These are phyloP conservation scores for Zychaea mexicana DNA, from an alignment of 371 early-diverging fungal species.

Conservation along the genomic window DNA sequence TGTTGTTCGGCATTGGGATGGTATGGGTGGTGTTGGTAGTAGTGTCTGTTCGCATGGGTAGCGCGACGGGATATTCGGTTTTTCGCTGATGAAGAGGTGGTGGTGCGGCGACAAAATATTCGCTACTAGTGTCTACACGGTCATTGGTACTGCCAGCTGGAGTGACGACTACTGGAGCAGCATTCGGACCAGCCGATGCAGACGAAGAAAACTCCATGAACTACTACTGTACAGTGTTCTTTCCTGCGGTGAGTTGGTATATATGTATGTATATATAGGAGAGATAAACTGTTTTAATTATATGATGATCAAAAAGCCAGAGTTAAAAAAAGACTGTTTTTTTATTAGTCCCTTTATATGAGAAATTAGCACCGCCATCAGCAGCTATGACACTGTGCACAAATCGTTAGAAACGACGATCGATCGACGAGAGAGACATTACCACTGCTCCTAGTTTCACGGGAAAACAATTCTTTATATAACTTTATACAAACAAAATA, in stretches of 20 bases:
- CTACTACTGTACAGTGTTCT: no score
- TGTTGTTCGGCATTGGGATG: not conserved
- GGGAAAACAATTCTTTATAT: not conserved
- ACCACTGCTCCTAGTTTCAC: no score
- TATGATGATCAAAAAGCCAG: not conserved
- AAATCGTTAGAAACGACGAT: no score
- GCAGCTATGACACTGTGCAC: no score
- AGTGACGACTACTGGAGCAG: slow-evolving; percentile 1
- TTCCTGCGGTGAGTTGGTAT: no score
- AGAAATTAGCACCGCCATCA: no score
- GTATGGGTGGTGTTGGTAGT: not conserved
- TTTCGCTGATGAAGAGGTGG: slow-evolving; percentile 8
- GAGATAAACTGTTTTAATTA: not conserved
- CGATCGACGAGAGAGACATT: no score
- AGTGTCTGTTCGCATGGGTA: slow-evolving; percentile 15
- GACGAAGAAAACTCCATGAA: slow-evolving; percentile 13
- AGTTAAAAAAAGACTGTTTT: not conserved
- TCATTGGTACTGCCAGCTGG: not conserved
- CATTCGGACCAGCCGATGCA: slow-evolving; percentile 25
- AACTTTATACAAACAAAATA: not conserved
- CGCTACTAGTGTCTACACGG: not conserved
- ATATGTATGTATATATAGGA: not conserved
- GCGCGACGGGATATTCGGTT: slow-evolving; percentile 13
- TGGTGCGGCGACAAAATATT: slow-evolving; percentile 10
- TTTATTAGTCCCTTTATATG: no score